Evolutionary conservation across 2,329 filamentous ascomycete genomes (phyloP).

Genomic region (Trichoderma gracile): DNA sequence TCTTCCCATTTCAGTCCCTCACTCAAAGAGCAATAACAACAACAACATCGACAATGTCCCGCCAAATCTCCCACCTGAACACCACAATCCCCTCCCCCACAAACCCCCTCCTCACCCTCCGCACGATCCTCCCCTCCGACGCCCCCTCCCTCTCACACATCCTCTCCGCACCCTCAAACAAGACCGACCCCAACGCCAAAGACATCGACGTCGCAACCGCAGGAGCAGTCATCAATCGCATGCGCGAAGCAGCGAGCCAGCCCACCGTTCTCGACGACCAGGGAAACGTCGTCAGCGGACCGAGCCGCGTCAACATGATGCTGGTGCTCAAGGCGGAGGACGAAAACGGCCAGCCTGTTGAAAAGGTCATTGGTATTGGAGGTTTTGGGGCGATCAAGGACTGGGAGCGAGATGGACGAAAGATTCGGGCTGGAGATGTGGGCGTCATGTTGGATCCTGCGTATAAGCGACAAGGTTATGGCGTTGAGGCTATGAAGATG

Average conservation of each 20-base stretch:
- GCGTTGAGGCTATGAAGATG: constrained; percentile 26
- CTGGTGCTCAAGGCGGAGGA: constrained; percentile 28
- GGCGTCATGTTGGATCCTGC: constrained; percentile 34
- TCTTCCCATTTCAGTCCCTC: neutral
- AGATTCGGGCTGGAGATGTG: constrained; percentile 33
- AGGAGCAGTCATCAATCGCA: constrained; percentile 28
- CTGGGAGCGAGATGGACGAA: constrained; percentile 27
- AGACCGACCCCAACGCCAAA: constrained; percentile 27
- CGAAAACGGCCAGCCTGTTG: neutral
- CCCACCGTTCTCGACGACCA: constrained; percentile 28
- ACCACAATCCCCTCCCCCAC: constrained; percentile 31
- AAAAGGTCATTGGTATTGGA: constrained; percentile 33
- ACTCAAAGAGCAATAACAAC: too few relatives aligned
- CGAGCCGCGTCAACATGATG: constrained; percentile 33
- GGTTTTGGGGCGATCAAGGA: constrained; percentile 36
- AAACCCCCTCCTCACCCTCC: constrained; percentile 32
- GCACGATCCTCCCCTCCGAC: constrained; percentile 31
- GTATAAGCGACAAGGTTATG: constrained; percentile 25
- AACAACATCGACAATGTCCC: constrained; percentile 1
- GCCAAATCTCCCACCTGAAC: constrained; percentile 31
- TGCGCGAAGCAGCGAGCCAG: constrained; percentile 33
- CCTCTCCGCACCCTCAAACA: constrained; percentile 28
- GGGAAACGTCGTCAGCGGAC: constrained; percentile 29
- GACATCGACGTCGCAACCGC: constrained; percentile 28
- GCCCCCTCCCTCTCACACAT: constrained; percentile 32